Percentiles rank a stretch among this genome's conserved stretches.
phyloP scores from a whole-genome alignment of 768 basidiomycete species.

The Termitomyces sp. region DNA sequence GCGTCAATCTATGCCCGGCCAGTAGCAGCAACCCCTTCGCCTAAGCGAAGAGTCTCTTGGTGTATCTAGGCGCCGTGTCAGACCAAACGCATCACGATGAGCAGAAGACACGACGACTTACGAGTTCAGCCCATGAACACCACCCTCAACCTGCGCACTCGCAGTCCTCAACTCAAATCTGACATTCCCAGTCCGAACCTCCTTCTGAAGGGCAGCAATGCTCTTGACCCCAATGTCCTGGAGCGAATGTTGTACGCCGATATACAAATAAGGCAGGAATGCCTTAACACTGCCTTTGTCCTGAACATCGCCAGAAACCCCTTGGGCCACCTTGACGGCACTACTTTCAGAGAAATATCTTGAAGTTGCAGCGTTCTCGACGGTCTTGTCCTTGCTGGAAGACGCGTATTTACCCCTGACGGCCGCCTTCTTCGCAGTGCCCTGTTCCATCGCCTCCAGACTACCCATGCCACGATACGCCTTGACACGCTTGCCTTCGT shows the following conservation, averaged over 20 bases:
- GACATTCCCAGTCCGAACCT: constrained; percentile 60
- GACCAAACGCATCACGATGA: background rate
- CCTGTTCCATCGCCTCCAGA: constrained; percentile 88
- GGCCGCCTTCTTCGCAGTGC: constrained; percentile 36
- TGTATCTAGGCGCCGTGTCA: constrained; percentile 22
- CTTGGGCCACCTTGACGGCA: constrained; percentile 93
- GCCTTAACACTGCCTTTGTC: constrained; percentile 95
- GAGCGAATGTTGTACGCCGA: constrained; percentile 86
- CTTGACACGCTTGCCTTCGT: constrained; percentile 98
- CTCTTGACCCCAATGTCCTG: constrained; percentile 86
- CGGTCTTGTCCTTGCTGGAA: constrained; percentile 38
- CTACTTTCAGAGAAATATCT: constrained; percentile 94
- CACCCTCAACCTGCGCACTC: constrained; percentile 93
- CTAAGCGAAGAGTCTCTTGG: constrained; percentile 30
- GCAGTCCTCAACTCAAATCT: constrained; percentile 92
- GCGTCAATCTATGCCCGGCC: background rate
- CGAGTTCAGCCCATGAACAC: constrained; percentile 94
- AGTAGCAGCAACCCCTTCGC: background rate
- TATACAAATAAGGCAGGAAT: constrained; percentile 82
- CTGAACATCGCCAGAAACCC: constrained; percentile 93
- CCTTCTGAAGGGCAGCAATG: constrained; percentile 59
- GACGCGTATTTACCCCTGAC: constrained; percentile 39
- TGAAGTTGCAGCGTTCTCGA: constrained; percentile 93
- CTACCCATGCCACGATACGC: constrained; percentile 98
- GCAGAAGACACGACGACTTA: constrained; percentile 37